Conservation (phyloP, 2,329 filamentous ascomycete genomes). For the Coleophoma eucalyptorum region DNA sequence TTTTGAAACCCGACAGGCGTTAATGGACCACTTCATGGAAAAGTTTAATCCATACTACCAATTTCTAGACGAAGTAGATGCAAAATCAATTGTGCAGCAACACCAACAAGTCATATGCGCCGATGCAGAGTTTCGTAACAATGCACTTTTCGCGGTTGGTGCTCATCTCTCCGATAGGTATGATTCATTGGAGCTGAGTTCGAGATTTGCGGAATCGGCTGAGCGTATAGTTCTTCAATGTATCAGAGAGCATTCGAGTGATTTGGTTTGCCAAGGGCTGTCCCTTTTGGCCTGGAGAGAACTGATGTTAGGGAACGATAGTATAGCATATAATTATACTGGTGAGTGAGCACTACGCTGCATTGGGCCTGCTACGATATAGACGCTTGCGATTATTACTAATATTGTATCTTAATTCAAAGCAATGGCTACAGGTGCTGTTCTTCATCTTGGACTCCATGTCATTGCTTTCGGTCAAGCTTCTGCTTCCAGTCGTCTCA, state of each 20-base stretch:
- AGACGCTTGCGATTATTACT: no score
- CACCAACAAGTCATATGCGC: background rate
- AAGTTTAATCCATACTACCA: constrained; percentile 5
- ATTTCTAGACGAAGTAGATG: background rate
- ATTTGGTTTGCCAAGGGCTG: constrained; percentile 2
- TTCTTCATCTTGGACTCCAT: constrained; percentile 5
- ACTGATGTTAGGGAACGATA: constrained; percentile 8
- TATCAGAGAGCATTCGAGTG: constrained; percentile 2
- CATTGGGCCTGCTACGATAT: no score
- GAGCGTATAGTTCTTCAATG: constrained; percentile 1
- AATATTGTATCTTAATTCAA: background rate
- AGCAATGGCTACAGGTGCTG: constrained; percentile 4
- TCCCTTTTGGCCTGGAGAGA: constrained; percentile 8
- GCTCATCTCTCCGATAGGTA: constrained; percentile 1
- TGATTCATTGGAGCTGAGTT: background rate
- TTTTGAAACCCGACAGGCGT: no score
- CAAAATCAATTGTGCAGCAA: background rate
- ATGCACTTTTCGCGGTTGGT: constrained; percentile 1
- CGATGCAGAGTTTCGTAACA: background rate
- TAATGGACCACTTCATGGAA: constrained; percentile 1
- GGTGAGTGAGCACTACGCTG: background rate
- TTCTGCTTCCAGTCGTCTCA: no score
- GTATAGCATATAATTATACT: constrained; percentile 5
- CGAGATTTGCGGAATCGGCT: background rate
- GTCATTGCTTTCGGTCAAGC: background rate